Evolutionary conservation across 305 asterid species (phyloP).

Genomic region (Fraxinus sp.): DNA sequence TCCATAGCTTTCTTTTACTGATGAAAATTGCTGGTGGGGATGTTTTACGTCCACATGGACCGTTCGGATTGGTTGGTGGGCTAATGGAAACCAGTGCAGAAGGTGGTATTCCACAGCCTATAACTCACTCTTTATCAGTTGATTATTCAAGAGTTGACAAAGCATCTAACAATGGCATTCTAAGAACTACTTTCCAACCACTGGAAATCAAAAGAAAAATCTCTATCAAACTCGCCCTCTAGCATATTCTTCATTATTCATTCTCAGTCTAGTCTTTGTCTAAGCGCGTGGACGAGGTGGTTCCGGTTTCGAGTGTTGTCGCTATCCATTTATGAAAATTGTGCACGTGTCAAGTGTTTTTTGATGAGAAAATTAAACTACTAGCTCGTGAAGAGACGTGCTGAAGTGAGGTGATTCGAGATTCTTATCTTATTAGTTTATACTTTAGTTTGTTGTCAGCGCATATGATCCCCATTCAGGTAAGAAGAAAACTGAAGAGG

Average conservation of each 20-base stretch:
- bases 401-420: not conserved
- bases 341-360: not conserved
- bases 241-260: constrained; percentile 27
- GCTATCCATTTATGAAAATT: not conserved
- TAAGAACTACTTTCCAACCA: constrained; percentile 41
- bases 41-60: constrained; percentile 2
- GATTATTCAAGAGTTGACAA: constrained; percentile 30
- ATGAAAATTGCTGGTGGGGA: constrained; percentile 14
- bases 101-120: constrained; percentile 9
- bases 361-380: not conserved
- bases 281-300: not conserved
- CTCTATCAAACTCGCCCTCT: constrained; percentile 12
- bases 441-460: constrained; percentile 15
- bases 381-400: not conserved
- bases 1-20: not conserved
- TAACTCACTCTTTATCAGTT: constrained; percentile 2
- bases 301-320: not conserved
- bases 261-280: constrained; percentile 16
- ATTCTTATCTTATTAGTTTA: constrained; percentile 21
- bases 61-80: constrained; percentile 12
- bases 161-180: constrained; percentile 27
- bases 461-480: not conserved
- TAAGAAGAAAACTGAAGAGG: not conserved
- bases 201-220: constrained; percentile 22
- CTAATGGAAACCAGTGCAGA: not conserved